phyloP scores from a whole-genome alignment of 23 red algal genomes.

The Gracilaria domingensis region DNA sequence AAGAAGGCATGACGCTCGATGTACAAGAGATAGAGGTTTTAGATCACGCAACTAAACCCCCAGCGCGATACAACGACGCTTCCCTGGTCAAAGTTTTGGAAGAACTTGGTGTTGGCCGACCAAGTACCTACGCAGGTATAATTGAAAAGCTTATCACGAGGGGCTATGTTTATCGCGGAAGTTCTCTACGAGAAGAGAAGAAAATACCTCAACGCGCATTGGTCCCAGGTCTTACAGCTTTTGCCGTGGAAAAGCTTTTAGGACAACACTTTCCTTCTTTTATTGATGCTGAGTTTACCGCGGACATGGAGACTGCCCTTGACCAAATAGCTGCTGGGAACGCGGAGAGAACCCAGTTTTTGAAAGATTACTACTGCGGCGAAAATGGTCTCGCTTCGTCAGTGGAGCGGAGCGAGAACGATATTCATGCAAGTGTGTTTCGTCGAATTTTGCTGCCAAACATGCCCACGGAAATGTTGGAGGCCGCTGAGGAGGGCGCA shows the following conservation, averaged over 20 bases:
- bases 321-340: constrained; percentile 90
- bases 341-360: constrained; percentile 83
- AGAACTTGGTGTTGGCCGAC: constrained; percentile 90
- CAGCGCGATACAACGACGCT: constrained; percentile 92
- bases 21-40: constrained; percentile 26
- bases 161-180: constrained; percentile 82
- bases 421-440: constrained; percentile 69
- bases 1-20: constrained; percentile 19
- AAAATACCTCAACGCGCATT: constrained; percentile 57
- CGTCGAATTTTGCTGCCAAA: constrained; percentile 59
- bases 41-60: constrained; percentile 88
- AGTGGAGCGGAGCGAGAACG: constrained; percentile 59
- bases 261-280: constrained; percentile 85
- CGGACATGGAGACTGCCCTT: constrained; percentile 88
- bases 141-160: constrained; percentile 93
- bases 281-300: constrained; percentile 90
- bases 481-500: neutral
- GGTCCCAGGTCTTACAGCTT: constrained; percentile 88
- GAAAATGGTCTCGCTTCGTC: constrained; percentile 69
- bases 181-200: constrained; percentile 41
- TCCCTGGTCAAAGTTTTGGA: constrained; percentile 95
- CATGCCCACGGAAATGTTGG: constrained; percentile 44
- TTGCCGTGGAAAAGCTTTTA: constrained; percentile 89
- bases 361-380: constrained; percentile 88
- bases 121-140: constrained; percentile 94